Percentiles rank a stretch among this genome's conserved stretches.
These are phyloP conservation scores for Berkeleyomyces rouxiae DNA, from an alignment of 2,329 filamentous ascomycete species.

Conservation along the genomic window DNA sequence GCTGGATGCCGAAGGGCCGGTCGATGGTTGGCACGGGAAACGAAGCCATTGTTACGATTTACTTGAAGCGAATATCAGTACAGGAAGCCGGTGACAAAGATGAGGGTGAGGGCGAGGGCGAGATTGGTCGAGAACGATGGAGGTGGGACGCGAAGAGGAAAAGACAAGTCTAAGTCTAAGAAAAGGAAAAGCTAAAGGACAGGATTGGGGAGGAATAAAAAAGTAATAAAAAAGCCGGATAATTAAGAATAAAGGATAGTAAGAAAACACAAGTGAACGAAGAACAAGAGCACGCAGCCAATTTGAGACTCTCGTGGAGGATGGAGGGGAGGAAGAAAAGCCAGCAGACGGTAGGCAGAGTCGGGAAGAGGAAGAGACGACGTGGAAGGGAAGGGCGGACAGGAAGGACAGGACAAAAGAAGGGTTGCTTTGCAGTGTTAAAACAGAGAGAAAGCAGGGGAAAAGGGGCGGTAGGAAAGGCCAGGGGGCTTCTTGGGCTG, in stretches of 20 bases:
- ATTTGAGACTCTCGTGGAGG: slow-evolving; percentile 2
- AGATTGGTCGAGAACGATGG: not conserved
- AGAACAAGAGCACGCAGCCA: not conserved
- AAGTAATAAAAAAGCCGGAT: slow-evolving; percentile 1
- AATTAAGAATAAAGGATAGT: slow-evolving; percentile 9
- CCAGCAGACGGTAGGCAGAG: not conserved
- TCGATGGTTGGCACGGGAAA: slow-evolving; percentile 57
- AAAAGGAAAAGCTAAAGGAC: not conserved
- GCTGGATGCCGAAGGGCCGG: slow-evolving; percentile 72
- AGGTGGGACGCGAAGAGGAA: slow-evolving; percentile 6
- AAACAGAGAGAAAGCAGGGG: slow-evolving; percentile 8
- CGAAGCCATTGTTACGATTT: slow-evolving; percentile 11
- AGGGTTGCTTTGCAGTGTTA: not conserved
- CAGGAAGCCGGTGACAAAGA: not conserved
- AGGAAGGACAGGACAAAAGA: not conserved
- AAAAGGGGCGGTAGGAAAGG: not conserved
- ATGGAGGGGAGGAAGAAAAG: not conserved
- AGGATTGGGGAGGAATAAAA: not conserved
- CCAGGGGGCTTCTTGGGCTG: not conserved
- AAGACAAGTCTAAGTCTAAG: not conserved
- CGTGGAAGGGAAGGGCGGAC: not conserved
- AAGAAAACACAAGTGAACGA: not conserved
- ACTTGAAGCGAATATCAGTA: not conserved
- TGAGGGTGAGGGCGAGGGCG: not conserved
- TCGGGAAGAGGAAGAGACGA: not conserved